A percentile compares a stretch with the other conserved stretches of the same genome.
phyloP scores from a whole-genome alignment of 805 yeast genomes.

The Lipomyces kockii region DNA sequence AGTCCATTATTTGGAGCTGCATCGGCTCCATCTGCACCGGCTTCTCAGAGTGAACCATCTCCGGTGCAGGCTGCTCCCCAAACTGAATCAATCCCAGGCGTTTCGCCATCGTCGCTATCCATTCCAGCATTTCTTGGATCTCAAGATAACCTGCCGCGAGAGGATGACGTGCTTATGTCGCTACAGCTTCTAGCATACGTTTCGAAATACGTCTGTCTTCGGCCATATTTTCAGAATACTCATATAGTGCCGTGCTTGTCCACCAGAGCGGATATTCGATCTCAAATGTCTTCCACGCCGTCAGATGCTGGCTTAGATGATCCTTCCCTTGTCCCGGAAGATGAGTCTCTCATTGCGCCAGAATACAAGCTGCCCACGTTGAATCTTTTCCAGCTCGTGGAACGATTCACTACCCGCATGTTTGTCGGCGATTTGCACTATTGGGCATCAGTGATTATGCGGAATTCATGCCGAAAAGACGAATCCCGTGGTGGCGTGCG shows the following conservation, averaged over 20 bases:
- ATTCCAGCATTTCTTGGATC: constrained; percentile 28
- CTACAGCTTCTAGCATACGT: constrained; percentile 89
- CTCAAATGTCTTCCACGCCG: background rate
- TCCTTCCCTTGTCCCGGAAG: constrained; percentile 29
- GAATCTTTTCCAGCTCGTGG: constrained; percentile 89
- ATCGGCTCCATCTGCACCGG: constrained; percentile 9
- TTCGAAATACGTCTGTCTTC: constrained; percentile 83
- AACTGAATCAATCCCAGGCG: constrained; percentile 5
- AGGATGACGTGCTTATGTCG: constrained; percentile 94
- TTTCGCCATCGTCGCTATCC: constrained; percentile 11
- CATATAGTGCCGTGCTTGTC: constrained; percentile 76
- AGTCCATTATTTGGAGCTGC: constrained; percentile 6
- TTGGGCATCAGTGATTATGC: constrained; percentile 98
- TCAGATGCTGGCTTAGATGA: constrained; percentile 18
- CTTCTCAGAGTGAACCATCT: constrained; percentile 2
- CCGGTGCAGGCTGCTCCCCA: constrained; percentile 10
- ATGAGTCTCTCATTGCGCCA: constrained; percentile 46
- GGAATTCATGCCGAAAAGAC: constrained; percentile 92
- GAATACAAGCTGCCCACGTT: constrained; percentile 52
- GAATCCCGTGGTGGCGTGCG: constrained; percentile 86
- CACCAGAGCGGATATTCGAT: constrained; percentile 38
- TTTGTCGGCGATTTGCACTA: constrained; percentile 82
- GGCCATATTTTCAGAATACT: constrained; percentile 73
- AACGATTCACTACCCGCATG: constrained; percentile 75
- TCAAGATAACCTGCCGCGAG: constrained; percentile 62